Evolutionary conservation across 2,329 filamentous ascomycete genomes (phyloP).

Genomic region (Lachnellula subtilissima): DNA sequence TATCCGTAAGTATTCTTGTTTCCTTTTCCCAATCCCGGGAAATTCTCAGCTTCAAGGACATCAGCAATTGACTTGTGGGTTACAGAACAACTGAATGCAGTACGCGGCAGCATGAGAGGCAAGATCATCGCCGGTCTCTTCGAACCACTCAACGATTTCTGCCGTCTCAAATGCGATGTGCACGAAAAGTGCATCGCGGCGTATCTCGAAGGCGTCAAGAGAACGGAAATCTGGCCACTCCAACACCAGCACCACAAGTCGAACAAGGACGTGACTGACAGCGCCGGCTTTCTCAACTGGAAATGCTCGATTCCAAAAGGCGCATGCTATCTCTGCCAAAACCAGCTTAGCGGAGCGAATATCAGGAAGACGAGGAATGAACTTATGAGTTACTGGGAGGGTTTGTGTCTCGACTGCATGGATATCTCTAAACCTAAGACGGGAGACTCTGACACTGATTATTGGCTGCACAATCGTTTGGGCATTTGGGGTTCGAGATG

Average conservation of each 20-base stretch:
- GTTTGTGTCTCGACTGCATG: conserved; percentile 10
- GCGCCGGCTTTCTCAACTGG: conserved; percentile 3
- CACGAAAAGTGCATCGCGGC: not conserved
- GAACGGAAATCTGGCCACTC: conserved; percentile 1
- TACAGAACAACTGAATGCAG: conserved; percentile 4
- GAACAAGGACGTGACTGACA: conserved; percentile 1
- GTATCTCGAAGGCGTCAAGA: not conserved
- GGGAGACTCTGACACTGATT: not conserved
- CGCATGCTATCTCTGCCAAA: not conserved
- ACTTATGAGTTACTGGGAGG: conserved; percentile 4
- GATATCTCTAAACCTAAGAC: not conserved
- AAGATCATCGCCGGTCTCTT: conserved; percentile 3
- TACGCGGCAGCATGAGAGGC: conserved; percentile 1
- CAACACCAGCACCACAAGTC: not conserved
- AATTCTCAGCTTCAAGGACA: too few relatives aligned
- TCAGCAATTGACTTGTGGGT: not conserved
- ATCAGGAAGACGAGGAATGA: not conserved
- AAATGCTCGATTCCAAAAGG: not conserved
- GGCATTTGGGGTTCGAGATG: not conserved
- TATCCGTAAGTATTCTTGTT: not conserved
- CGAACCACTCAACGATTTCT: conserved; percentile 1
- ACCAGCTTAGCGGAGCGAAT: not conserved
- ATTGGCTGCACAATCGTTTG: not conserved
- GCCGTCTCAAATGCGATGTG: not conserved
- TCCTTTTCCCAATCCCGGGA: too few relatives aligned